Evolutionary conservation across 2,329 filamentous ascomycete species (phyloP).

Genomic region (Ascocoryne sarcoides): DNA sequence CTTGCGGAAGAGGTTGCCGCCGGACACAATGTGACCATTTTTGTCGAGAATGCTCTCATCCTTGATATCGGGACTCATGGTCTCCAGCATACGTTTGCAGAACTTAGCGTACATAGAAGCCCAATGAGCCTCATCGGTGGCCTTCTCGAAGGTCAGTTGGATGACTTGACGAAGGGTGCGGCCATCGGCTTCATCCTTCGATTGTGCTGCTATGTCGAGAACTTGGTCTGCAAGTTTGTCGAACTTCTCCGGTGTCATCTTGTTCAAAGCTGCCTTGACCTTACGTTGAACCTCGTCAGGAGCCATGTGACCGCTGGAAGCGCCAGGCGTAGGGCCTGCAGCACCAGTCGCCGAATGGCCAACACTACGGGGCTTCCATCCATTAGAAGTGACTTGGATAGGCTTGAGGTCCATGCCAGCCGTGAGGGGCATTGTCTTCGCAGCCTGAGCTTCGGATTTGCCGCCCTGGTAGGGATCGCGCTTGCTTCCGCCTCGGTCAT

Average conservation of each 20-base stretch:
- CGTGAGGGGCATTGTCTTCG: constrained; percentile 88
- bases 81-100: constrained; percentile 93
- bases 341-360: constrained; percentile 31
- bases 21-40: constrained; percentile 77
- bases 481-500: constrained; percentile 60
- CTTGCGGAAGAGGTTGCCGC: constrained; percentile 93
- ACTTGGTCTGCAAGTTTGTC: constrained; percentile 93
- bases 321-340: constrained; percentile 35
- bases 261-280: constrained; percentile 97
- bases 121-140: constrained; percentile 97
- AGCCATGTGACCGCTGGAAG: constrained; percentile 54
- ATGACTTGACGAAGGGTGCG: constrained; percentile 95
- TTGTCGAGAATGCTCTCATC: constrained; percentile 94
- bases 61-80: constrained; percentile 88
- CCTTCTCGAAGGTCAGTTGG: constrained; percentile 98
- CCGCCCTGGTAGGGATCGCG: constrained; percentile 37
- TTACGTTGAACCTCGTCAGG: constrained; percentile 95
- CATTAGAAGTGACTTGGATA: constrained; percentile 60
- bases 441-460: constrained; percentile 57
- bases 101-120: constrained; percentile 98
- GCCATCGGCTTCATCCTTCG: constrained; percentile 89
- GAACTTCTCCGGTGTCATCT: constrained; percentile 99
- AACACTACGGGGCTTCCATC: constrained; percentile 84
- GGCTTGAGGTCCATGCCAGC: constrained; percentile 73
- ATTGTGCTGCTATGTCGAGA: constrained; percentile 83